Evolutionary conservation across 1,139 yeast species (phyloP).

Genomic region (Scheffersomyces quercinus): DNA sequence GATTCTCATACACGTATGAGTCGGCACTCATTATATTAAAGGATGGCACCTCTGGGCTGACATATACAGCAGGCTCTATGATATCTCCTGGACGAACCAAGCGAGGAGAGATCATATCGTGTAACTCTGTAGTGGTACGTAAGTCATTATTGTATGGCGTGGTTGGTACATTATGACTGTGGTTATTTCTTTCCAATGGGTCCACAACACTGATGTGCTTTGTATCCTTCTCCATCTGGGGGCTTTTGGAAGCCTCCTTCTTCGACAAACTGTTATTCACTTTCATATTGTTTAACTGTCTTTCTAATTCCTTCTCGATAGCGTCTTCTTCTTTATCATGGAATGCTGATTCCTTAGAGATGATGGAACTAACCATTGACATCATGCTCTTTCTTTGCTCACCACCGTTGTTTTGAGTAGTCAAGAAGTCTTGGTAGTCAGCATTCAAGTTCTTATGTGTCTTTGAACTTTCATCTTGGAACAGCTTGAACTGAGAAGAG

Average conservation of each 20-base stretch:
- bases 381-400: slow-evolving; percentile 32
- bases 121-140: not conserved
- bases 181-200: too few species aligned
- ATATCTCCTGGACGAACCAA: slow-evolving; percentile 1
- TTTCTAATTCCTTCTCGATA: slow-evolving; percentile 40
- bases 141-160: not conserved
- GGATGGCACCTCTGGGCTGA: slow-evolving; percentile 3
- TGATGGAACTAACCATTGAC: slow-evolving; percentile 47
- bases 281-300: slow-evolving; percentile 41
- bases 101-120: slow-evolving; percentile 2
- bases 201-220: too few species aligned
- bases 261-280: slow-evolving; percentile 18
- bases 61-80: not conserved
- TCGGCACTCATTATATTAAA: slow-evolving; percentile 2
- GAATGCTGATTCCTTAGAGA: slow-evolving; percentile 36
- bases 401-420: slow-evolving; percentile 4
- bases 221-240: too few species aligned
- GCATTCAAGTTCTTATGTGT: slow-evolving; percentile 11
- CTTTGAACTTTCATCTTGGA: slow-evolving; percentile 10
- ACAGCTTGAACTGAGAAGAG: slow-evolving; percentile 16
- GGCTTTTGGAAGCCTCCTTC: too few species aligned
- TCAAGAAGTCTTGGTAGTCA: slow-evolving; percentile 35
- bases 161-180: not conserved
- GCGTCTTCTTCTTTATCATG: slow-evolving; percentile 35
- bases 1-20: not conserved